Evolutionary conservation across 2,329 filamentous ascomycete species (phyloP), one percentile per base, ranked within the genome.

Genomic region (Malbranchea cinnamomea): DNA sequence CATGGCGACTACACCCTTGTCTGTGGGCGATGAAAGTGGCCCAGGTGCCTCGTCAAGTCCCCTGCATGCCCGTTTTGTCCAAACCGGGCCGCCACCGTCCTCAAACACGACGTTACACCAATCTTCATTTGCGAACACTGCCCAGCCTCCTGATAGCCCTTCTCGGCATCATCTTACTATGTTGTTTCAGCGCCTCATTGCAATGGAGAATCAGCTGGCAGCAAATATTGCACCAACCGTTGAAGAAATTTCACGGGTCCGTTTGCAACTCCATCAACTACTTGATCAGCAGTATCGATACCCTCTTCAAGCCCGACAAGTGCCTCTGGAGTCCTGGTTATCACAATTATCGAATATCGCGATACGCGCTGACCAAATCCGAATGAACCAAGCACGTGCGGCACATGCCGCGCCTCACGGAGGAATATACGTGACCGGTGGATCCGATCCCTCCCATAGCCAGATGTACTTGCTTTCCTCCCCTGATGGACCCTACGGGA

Each of bases 401-500:
- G n/a, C n/a, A n/a, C n/a, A n/a, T n/a, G n/a, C n/a, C n/a, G n/a
- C n/a, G n/a, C n/a, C n/a, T n/a, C n/a, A n/a, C n/a, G n/a, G n/a
- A n/a, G n/a, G n/a, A n/a, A n/a, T n/a, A n/a, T n/a, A n/a, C n/a
- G n/a, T n/a, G n/a, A n/a, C n/a, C n/a, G n/a, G n/a, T n/a, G n/a
- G 15, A 15, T 18, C 35, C 23, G 33, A 37, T 14, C 6, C 31
- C 21, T 25, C 35, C 11, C 27, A 33, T 17, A 36, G 46, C 12
- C 39, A 43, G 12, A 41, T 58, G 21, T 64, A 62, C 36, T 42
- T 65, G 5, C 46, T 65, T 7, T 60, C 58, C 1, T 57, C 56
- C 4, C 58, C 60, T 7, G 42, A 45, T 21, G 62, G 62, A 2
- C 60, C 58, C 17, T 54, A 62, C 32, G 59, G 56, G 6, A 37